Evolutionary conservation across 208 protist species (phyloP).

Genomic region (Trypanosomatidae sp.): DNA sequence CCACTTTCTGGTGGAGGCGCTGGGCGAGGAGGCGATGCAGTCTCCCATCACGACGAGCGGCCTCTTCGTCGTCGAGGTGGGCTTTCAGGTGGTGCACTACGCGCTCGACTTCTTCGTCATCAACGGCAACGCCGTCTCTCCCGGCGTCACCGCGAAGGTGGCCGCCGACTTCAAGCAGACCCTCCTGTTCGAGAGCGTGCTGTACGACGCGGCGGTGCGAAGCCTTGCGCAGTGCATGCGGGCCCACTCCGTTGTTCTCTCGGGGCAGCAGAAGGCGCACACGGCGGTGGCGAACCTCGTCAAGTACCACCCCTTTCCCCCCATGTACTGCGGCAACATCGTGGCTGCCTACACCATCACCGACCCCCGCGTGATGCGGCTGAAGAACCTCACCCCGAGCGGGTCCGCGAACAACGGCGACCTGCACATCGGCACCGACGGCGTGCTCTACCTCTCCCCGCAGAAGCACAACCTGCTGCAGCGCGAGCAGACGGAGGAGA

Average conservation of each 20-base stretch:
- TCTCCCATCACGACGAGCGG: constrained; percentile 53
- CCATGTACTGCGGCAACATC: constrained; percentile 50
- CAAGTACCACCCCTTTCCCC: constrained; percentile 77
- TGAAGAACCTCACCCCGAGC: constrained; percentile 37
- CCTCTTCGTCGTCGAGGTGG: constrained; percentile 81
- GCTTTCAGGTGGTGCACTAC: constrained; percentile 87
- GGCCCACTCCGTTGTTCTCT: constrained; percentile 30
- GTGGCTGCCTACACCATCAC: constrained; percentile 63
- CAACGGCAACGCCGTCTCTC: constrained; percentile 51
- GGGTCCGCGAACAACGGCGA: constrained; percentile 20
- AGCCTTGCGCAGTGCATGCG: constrained; percentile 39
- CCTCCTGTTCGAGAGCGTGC: constrained; percentile 70
- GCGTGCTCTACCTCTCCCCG: constrained; percentile 25
- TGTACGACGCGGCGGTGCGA: constrained; percentile 77
- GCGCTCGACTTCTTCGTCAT: constrained; percentile 87
- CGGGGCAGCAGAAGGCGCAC: constrained; percentile 39
- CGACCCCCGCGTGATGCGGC: constrained; percentile 49
- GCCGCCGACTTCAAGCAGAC: constrained; percentile 74
- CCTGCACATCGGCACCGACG: constrained; percentile 16
- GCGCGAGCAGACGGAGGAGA: constrained; percentile 22
- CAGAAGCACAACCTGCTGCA: constrained; percentile 27
- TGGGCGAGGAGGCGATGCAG: constrained; percentile 20
- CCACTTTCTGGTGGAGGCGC: constrained; percentile 7
- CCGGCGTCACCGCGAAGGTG: constrained; percentile 49
- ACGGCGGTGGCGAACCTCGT: constrained; percentile 64